These are phyloP conservation scores for Heterobasidion parviporum DNA, from an alignment of 1,284 basidiomycete genomes.

Conservation along the genomic window DNA sequence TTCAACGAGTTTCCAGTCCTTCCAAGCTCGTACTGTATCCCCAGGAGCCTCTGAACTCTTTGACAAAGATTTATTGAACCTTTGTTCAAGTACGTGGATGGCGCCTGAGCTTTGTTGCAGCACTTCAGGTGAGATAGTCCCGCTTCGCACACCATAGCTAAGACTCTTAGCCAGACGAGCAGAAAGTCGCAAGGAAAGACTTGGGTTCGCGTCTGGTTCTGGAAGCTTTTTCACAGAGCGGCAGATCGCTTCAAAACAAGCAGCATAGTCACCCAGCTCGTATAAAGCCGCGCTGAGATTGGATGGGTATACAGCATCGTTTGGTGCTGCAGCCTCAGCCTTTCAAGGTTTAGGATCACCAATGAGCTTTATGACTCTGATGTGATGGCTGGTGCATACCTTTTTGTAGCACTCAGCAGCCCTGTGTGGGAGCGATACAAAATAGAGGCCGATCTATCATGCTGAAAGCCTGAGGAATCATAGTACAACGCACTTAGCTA, in stretches of 20 bases:
- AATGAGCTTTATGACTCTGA: not conserved
- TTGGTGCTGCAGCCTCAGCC: slow-evolving; percentile 6
- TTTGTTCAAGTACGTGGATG: not conserved
- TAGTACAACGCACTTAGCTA: not conserved
- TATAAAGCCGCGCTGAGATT: slow-evolving; percentile 26
- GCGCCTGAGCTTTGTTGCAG: not conserved
- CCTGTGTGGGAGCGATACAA: not conserved
- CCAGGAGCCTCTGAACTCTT: not conserved
- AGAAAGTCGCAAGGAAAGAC: not conserved
- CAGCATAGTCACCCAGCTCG: slow-evolving; percentile 22
- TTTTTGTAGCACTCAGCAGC: not conserved
- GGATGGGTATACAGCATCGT: slow-evolving; percentile 19
- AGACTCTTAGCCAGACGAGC: not conserved
- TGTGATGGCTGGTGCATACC: not conserved
- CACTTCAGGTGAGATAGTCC: not conserved
- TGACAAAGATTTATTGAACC: not conserved
- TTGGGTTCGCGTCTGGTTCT: not conserved
- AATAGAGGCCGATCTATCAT: not conserved
- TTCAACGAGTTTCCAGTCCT: not conserved
- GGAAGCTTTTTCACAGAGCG: slow-evolving; percentile 15
- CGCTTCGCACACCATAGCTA: not conserved
- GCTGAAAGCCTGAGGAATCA: not conserved
- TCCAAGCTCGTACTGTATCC: not conserved
- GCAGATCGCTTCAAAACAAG: slow-evolving; percentile 16
- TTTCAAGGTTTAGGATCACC: not conserved